Base-by-base conservation (phyloP, 1,284 basidiomycete species). In the Ganoderma leucocontextum region DNA sequence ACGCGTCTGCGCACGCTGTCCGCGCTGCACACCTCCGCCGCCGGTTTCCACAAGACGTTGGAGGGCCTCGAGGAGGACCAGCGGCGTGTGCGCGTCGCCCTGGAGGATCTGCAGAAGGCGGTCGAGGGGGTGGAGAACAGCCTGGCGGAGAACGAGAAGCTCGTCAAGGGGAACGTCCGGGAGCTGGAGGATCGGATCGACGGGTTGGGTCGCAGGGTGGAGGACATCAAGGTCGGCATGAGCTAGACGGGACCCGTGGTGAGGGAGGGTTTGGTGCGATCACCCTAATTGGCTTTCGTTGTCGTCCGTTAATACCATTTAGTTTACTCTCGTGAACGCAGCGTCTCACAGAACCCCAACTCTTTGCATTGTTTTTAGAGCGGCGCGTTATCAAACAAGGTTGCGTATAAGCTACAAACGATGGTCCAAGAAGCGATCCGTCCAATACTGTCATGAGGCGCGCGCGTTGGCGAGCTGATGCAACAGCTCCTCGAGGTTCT, bases 1-100 rank as follows among this genome's bases (percentile, higher is more conserved):
- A 89, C 90, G 0, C 91, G 97, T 4, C 82, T 99, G 38, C 89
- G 93, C 60, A 96, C 95, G 12, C 85, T 99, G 10, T 90, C 94
- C 2, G 80, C 89, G 0, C 80, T 99, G 68, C 97, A 99, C 78
- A 86, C 92, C 0, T 91, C 93, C 57, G 95, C 97, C 0, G 85
- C 91, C 0, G 87, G 91, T 19, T 95, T 98, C 71, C 86, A 96
- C 65, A 86, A 83, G 58, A 87, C 88, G 1, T 80, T 97, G 2
- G 84, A 90, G 52, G 80, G 84, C n/a, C 82, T 96, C 17, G 92
- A 96, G 75, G 86, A 87, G 55, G 90, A 94, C 63, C 91, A 94
- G 65, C 84, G 83, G 60, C 87, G 87, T 70, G 83, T 89, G 38
- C 83, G 83, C 25, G 89, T 89, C 38, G 87, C 88, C 38, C 82